phyloP scores from a whole-genome alignment of 2,329 filamentous ascomycete genomes.

The Rugonectria rugulosa region DNA sequence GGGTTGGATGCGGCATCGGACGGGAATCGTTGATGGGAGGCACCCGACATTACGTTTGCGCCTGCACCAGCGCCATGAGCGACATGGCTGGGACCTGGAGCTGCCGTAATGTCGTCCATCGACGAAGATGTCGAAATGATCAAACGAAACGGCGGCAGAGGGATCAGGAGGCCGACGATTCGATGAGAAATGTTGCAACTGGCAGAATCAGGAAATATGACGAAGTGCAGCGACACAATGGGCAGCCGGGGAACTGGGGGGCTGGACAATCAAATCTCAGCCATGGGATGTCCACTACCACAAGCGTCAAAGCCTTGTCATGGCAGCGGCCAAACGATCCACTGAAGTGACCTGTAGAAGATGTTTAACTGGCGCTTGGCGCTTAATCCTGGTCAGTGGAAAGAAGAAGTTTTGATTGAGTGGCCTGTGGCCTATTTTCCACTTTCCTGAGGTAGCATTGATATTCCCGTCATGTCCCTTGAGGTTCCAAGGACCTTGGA shows the following conservation, averaged over 20 bases:
- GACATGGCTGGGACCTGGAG: slow-evolving; percentile 29
- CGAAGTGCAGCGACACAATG: slow-evolving; percentile 10
- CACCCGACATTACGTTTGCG: slow-evolving; percentile 14
- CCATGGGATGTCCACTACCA: too few relatives aligned
- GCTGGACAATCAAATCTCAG: slow-evolving; percentile 1
- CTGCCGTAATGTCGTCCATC: slow-evolving; percentile 43
- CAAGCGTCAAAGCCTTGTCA: too few relatives aligned
- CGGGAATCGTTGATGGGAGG: slow-evolving; percentile 19
- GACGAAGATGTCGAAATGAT: slow-evolving; percentile 19
- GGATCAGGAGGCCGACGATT: background rate
- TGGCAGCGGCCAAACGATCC: slow-evolving; percentile 20
- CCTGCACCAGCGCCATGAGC: slow-evolving; percentile 20
- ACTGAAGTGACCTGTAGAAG: slow-evolving; percentile 28
- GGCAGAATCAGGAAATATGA: slow-evolving; percentile 11
- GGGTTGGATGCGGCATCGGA: slow-evolving; percentile 9
- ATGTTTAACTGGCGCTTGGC: slow-evolving; percentile 29
- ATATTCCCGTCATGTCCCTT: too few relatives aligned
- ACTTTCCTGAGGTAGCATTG: background rate
- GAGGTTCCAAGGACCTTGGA: background rate
- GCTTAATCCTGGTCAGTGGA: slow-evolving; percentile 7
- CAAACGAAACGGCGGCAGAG: slow-evolving; percentile 20
- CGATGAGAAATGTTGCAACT: slow-evolving; percentile 2
- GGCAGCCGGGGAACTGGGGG: slow-evolving; percentile 10
- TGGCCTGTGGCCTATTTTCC: background rate
- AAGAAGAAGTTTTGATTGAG: background rate